These are phyloP conservation scores for Antitrichia curtipendula DNA, from an alignment of 225 moss, liverwort and hornwort genomes.

Conservation along the genomic window DNA sequence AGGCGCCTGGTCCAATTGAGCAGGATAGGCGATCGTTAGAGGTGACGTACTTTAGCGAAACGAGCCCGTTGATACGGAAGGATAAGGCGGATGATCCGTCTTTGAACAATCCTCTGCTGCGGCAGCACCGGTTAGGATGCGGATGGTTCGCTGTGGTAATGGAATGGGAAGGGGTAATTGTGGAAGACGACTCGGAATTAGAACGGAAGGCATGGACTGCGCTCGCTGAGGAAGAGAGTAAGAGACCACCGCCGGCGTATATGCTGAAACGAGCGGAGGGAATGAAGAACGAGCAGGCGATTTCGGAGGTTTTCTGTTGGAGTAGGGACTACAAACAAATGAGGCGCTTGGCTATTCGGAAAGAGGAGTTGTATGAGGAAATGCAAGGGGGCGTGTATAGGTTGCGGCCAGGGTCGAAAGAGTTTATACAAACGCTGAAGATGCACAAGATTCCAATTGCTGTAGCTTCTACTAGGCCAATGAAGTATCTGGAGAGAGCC, in stretches of 20 bases:
- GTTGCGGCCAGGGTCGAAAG: slow-evolving; percentile 71
- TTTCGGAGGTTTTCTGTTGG: slow-evolving; percentile 94
- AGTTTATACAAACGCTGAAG: slow-evolving; percentile 73
- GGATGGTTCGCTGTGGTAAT: slow-evolving; percentile 82
- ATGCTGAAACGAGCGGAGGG: slow-evolving; percentile 77
- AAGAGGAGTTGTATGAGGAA: slow-evolving; percentile 86
- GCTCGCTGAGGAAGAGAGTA: slow-evolving; percentile 82
- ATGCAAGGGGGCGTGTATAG: slow-evolving; percentile 95
- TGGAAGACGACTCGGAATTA: slow-evolving; percentile 78
- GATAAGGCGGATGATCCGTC: slow-evolving; percentile 78
- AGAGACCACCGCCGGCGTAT: slow-evolving; percentile 73
- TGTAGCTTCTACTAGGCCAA: slow-evolving; percentile 76
- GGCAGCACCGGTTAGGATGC: slow-evolving; percentile 87
- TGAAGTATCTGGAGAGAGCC: slow-evolving; percentile 72
- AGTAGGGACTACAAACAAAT: slow-evolving; percentile 60
- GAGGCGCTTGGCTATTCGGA: slow-evolving; percentile 69
- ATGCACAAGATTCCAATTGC: slow-evolving; percentile 74
- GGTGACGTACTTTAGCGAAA: slow-evolving; percentile 43
- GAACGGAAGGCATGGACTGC: slow-evolving; percentile 92
- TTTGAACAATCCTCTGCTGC: slow-evolving; percentile 71
- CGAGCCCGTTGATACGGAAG: slow-evolving; percentile 5
- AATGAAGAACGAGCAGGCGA: slow-evolving; percentile 96
- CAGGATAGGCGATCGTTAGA: slow-evolving; percentile 59
- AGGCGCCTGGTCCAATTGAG: slow-evolving; percentile 60
- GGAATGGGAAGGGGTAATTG: slow-evolving; percentile 99